These are phyloP conservation scores for Ophiostoma piceae DNA, from an alignment of 2,329 filamentous ascomycete genomes.

Conservation along the genomic window DNA sequence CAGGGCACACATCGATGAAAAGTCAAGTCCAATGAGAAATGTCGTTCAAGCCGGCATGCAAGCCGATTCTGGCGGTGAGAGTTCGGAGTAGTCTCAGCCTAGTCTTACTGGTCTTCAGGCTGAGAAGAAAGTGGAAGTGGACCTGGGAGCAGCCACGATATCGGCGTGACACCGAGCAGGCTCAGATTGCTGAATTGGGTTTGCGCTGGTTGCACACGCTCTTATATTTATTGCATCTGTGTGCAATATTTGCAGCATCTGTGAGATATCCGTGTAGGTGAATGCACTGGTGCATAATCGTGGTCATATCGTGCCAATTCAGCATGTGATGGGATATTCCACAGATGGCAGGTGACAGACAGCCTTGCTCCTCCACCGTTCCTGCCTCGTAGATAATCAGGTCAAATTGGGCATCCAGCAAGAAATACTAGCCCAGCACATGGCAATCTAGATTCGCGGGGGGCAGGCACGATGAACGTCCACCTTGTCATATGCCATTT, in stretches of 20 bases:
- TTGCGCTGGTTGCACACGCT: not conserved
- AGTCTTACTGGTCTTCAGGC: not conserved
- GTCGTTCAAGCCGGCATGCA: not conserved
- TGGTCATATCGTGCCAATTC: not conserved
- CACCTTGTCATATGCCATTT: not conserved
- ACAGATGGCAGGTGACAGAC: not conserved
- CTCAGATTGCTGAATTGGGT: not conserved
- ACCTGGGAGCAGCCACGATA: slow-evolving; percentile 13
- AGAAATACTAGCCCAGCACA: not conserved
- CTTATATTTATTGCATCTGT: not conserved
- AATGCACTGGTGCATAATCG: not conserved
- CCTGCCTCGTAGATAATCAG: not conserved
- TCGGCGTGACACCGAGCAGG: slow-evolving; percentile 3
- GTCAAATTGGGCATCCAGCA: not conserved
- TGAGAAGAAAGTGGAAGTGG: not conserved
- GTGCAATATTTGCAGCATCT: not conserved
- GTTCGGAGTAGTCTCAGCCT: not conserved
- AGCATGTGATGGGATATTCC: not conserved
- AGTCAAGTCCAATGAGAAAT: not conserved
- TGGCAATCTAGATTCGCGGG: not conserved
- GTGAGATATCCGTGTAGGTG: not conserved
- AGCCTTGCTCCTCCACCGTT: not conserved
- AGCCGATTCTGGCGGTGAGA: slow-evolving; percentile 4
- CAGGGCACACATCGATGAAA: not conserved
- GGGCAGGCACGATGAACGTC: not conserved